These are phyloP conservation scores for Aspergillus sp. DNA, from an alignment of 2,329 filamentous ascomycete genomes.

Conservation along the genomic window DNA sequence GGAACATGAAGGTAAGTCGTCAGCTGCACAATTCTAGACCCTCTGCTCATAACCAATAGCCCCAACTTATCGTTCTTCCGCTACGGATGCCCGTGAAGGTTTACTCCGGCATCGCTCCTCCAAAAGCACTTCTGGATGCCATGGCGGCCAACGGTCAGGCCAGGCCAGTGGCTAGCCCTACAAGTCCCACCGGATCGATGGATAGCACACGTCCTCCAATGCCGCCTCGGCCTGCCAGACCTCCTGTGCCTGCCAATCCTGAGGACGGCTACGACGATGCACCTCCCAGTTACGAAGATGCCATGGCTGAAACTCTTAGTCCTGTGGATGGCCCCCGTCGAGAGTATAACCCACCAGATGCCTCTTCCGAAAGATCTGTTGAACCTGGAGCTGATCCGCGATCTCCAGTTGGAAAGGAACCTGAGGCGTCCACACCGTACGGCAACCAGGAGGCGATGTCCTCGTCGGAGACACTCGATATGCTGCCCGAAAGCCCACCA, in stretches of 20 bases:
- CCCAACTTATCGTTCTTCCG: slow-evolving; percentile 77
- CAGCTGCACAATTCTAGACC: background rate
- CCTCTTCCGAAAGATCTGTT: slow-evolving; percentile 33
- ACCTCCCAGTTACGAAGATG: slow-evolving; percentile 94
- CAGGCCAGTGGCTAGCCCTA: slow-evolving; percentile 22
- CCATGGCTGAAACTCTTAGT: slow-evolving; percentile 75
- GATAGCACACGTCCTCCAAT: slow-evolving; percentile 39
- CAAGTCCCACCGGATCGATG: slow-evolving; percentile 27
- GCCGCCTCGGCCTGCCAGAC: slow-evolving; percentile 40
- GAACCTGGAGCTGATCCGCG: slow-evolving; percentile 43
- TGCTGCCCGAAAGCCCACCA: slow-evolving; percentile 40
- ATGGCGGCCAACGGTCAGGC: slow-evolving; percentile 45
- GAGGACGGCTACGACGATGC: slow-evolving; percentile 62
- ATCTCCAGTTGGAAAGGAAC: slow-evolving; percentile 35
- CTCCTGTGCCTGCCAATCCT: slow-evolving; percentile 26
- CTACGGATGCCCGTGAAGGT: slow-evolving; percentile 77
- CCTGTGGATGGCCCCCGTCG: slow-evolving; percentile 70
- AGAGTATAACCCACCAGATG: slow-evolving; percentile 50
- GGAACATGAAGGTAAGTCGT: slow-evolving; percentile 50
- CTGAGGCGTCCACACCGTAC: slow-evolving; percentile 29
- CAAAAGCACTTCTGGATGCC: slow-evolving; percentile 71
- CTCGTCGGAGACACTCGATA: slow-evolving; percentile 43
- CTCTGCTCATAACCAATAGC: slow-evolving; percentile 40
- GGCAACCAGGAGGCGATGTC: slow-evolving; percentile 26
- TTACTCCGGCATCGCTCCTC: slow-evolving; percentile 84